Evolutionary conservation across 139 green algal species (phyloP), one percentile per base, ranked within the genome.

Genomic region (Chlorokybus atmophyticus): DNA sequence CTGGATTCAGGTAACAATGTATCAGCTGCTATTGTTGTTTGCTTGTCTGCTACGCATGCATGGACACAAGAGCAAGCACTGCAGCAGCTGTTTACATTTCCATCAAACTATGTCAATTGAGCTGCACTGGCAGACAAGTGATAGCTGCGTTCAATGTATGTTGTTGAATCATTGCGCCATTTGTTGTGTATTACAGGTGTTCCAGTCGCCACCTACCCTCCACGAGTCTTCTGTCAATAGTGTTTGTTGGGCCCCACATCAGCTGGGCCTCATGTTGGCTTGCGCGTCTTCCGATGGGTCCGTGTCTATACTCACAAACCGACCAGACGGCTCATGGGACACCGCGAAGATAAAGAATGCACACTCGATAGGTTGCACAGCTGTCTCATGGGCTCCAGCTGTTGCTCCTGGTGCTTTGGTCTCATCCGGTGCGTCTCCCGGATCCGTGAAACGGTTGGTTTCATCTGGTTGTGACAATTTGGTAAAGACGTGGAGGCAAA

Each of bases 191-290:
- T 21, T 14, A 44, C 10, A 79, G 65, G 1, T 66, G 72, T 17
- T 32, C 51, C 1, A 76, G 27, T 23, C 59, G 42, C 31, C 65
- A 44, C 10, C 35, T n/a, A n/a, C 35, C 35, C 35, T 44, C 14
- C 82, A 90, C 65, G 74, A 75, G 1, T 72, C 81, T 0, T 93
- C 82, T 1, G 84, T 99, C 31, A 99, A 99, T 74, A 80, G 77
- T 58, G 69, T 98, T 4, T 62, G 68, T 24, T 99, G 85, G 79
- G 89, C 85, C 4, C 88, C 90, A 0, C 81, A 94, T 47, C 87
- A 99, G 68, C 70, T 88, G 17, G 91, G 91, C 0, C 71, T 95
- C 0, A 40, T 80, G 4, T 72, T 99, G 4, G 91, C 92, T 2
- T 75, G 73, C 38, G 91, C 73, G 3, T 96, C 88, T 0, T 90